A percentile compares a stretch with the other conserved stretches of the same genome.
These are phyloP conservation scores for Mytilinidion resinicola DNA, from an alignment of 495 filamentous ascomycete species.

Conservation along the genomic window DNA sequence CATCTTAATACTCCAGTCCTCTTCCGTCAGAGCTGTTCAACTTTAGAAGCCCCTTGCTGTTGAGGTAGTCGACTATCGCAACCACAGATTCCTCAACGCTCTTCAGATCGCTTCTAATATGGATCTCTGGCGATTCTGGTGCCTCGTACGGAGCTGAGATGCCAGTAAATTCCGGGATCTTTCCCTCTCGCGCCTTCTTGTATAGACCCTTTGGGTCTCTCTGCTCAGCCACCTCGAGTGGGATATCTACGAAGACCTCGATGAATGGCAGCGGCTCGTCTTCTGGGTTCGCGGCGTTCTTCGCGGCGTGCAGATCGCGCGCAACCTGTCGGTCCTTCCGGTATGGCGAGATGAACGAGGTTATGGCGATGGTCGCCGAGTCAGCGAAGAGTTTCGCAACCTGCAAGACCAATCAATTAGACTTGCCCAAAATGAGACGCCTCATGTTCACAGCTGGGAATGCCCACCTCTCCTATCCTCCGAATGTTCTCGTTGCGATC, in stretches of 20 bases:
- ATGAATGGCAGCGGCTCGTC: constrained; percentile 73
- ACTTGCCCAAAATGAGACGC: background rate
- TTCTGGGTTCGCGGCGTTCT: constrained; percentile 37
- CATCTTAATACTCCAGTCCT: constrained; percentile 20
- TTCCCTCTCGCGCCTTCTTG: constrained; percentile 86
- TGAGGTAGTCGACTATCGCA: constrained; percentile 75
- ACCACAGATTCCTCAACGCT: constrained; percentile 78
- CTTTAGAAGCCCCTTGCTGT: constrained; percentile 56
- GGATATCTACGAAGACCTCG: constrained; percentile 85
- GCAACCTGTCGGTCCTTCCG: constrained; percentile 75
- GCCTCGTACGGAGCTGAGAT: constrained; percentile 91
- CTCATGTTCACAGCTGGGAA: background rate
- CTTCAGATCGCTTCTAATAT: constrained; percentile 67
- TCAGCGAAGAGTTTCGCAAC: constrained; percentile 97
- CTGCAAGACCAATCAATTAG: constrained; percentile 33
- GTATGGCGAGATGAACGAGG: constrained; percentile 97
- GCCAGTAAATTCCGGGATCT: constrained; percentile 96
- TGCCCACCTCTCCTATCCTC: constrained; percentile 73
- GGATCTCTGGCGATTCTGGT: constrained; percentile 78
- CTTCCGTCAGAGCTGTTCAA: constrained; percentile 25
- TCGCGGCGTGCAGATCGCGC: constrained; percentile 62
- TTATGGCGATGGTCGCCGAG: constrained; percentile 75
- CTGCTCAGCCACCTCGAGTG: constrained; percentile 83
- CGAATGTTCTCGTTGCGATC: constrained; percentile 98
- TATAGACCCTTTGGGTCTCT: constrained; percentile 96